Evolutionary conservation across 169 alveolate genomes (phyloP).

Genomic region (Ichthyophthirius multifiliis): DNA sequence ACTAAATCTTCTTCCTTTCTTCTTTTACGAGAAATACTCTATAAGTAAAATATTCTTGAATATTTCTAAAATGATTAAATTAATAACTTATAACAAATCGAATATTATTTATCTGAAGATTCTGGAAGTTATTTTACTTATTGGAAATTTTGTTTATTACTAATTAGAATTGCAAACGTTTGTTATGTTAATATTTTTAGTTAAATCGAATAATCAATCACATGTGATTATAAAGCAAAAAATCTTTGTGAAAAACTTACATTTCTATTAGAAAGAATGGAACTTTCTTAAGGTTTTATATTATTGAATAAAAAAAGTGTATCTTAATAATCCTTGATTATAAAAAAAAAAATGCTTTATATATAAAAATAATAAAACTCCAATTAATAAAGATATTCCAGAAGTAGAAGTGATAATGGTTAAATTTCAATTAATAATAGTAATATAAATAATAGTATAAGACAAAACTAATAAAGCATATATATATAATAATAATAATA

Average conservation of each 20-base stretch:
- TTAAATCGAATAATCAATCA: not conserved
- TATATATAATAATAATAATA: no score
- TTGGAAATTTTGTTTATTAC: constrained; percentile 11
- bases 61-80: not conserved
- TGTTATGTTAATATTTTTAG: not conserved
- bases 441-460: no score
- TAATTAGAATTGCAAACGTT: constrained; percentile 16
- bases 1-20: constrained; percentile 53
- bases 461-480: no score
- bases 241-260: constrained; percentile 35
- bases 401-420: constrained; percentile 6
- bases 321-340: not conserved
- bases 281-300: constrained; percentile 55
- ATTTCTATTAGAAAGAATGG: constrained; percentile 66
- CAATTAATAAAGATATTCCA: not conserved
- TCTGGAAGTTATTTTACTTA: constrained; percentile 12
- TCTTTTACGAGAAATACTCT: constrained; percentile 21
- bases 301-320: constrained; percentile 11
- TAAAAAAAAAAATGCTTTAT: not conserved
- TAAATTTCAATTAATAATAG: no score
- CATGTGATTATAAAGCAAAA: not conserved
- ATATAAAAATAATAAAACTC: not conserved
- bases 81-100: constrained; percentile 12
- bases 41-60: not conserved
- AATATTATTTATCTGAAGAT: not conserved